Evolutionary conservation across 805 yeast species (phyloP).

Genomic region (Priceomyces fermenticarens): DNA sequence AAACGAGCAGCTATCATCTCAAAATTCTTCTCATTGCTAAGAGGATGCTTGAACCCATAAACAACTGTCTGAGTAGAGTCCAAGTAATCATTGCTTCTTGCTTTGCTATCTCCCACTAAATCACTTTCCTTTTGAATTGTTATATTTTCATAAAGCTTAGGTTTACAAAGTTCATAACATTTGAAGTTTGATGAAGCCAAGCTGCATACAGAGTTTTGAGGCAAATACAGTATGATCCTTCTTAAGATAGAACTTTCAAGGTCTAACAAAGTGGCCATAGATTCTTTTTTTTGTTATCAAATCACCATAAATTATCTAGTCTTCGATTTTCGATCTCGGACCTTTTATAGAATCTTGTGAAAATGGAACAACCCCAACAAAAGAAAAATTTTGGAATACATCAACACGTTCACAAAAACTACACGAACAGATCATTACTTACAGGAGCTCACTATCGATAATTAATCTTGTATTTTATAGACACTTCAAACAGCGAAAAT

Average conservation of each 20-base stretch:
- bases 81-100: slow-evolving; percentile 16
- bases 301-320: no score
- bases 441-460: no score
- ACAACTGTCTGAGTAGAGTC: slow-evolving; percentile 21
- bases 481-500: no score
- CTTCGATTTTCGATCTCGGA: no score
- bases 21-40: slow-evolving; percentile 15
- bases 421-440: no score
- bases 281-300: no score
- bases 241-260: slow-evolving; percentile 2
- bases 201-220: slow-evolving; percentile 29
- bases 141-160: slow-evolving; percentile 25
- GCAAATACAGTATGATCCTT: slow-evolving; percentile 12
- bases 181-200: slow-evolving; percentile 32
- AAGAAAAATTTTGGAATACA: no score
- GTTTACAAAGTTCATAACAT: slow-evolving; percentile 31
- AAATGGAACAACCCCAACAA: no score
- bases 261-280: slow-evolving; percentile 1
- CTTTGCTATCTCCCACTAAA: slow-evolving; percentile 6
- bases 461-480: no score
- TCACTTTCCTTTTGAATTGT: slow-evolving; percentile 19
- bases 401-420: no score
- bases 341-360: no score
- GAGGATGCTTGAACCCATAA: slow-evolving; percentile 21
- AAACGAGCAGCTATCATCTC: slow-evolving; percentile 27